A percentile compares a stretch with the other conserved stretches of the same genome.
Conservation (phyloP, 2,329 filamentous ascomycete genomes). For the Corniculantispora saksenae region DNA sequence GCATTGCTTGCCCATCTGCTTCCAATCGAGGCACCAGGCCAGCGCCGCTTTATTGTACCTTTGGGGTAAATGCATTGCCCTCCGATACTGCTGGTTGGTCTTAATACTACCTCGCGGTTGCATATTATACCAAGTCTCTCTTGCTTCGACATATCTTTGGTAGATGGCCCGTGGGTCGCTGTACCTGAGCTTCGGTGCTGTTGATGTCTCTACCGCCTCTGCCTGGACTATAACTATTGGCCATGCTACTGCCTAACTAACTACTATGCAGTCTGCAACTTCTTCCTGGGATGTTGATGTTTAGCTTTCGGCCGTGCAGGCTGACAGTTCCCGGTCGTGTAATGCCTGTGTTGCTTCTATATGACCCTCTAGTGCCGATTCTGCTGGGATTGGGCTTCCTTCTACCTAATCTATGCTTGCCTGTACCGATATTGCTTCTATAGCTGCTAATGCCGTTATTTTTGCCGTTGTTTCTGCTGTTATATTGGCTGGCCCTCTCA, state of each 20-base stretch:
- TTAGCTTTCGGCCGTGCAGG: not conserved
- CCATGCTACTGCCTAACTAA: not conserved
- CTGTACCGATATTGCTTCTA: not conserved
- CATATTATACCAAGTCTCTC: conserved; percentile 23
- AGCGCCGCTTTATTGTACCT: conserved; percentile 23
- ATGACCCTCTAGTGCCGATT: not conserved
- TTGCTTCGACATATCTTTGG: conserved; percentile 24
- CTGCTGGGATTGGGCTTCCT: not conserved
- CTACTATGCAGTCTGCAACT: conserved; percentile 1
- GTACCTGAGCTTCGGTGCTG: conserved; percentile 3
- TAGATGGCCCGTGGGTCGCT: conserved; percentile 24
- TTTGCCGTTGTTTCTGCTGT: not conserved
- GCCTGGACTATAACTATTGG: not conserved
- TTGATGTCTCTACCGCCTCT: not conserved
- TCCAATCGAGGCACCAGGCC: conserved; percentile 26
- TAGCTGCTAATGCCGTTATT: not conserved
- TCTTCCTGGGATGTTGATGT: not conserved
- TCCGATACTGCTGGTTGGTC: conserved; percentile 27
- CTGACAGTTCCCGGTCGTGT: not conserved
- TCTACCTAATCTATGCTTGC: not conserved
- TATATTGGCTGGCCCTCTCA: too few species aligned
- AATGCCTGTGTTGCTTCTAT: not conserved
- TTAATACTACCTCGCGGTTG: conserved; percentile 23
- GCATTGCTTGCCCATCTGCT: conserved; percentile 21
- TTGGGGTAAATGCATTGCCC: conserved; percentile 23